Conservation (phyloP, 2,329 filamentous ascomycete species). For the Incumbomyces lentus region DNA sequence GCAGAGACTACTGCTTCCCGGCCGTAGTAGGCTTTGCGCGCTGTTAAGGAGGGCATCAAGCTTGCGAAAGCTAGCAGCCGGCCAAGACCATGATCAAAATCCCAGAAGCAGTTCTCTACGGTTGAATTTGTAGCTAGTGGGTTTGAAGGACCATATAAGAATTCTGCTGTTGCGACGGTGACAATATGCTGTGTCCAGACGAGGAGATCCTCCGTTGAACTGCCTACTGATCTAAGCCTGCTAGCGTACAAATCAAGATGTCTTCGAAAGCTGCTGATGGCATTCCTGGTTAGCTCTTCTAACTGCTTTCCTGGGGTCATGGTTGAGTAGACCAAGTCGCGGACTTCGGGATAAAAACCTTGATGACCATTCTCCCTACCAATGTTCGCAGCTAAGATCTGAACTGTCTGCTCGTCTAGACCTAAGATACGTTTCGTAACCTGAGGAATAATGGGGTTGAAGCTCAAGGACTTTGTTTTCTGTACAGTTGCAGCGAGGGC, state of each 20-base stretch:
- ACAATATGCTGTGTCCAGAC: conserved; percentile 9
- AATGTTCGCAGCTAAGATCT: neutral
- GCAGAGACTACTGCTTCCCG: conserved; percentile 28
- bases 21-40: conserved; percentile 29
- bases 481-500: neutral
- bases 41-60: conserved; percentile 28
- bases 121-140: conserved; percentile 6
- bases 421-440: conserved; percentile 1
- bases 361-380: neutral
- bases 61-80: conserved; percentile 21
- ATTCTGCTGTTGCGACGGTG: conserved; percentile 9
- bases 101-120: conserved; percentile 20
- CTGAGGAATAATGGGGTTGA: conserved; percentile 1
- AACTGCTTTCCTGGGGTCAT: neutral
- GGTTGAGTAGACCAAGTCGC: neutral
- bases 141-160: conserved; percentile 10
- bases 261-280: too few species aligned
- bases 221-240: too few species aligned
- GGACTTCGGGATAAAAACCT: neutral
- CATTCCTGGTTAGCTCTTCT: too few species aligned
- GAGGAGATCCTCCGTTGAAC: neutral
- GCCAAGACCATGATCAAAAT: conserved; percentile 29
- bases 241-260: too few species aligned
- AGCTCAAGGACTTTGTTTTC: neutral
- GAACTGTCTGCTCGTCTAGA: neutral